Conservation (phyloP, 2,329 filamentous ascomycete species). For the Ophiostoma tasmaniense region DNA sequence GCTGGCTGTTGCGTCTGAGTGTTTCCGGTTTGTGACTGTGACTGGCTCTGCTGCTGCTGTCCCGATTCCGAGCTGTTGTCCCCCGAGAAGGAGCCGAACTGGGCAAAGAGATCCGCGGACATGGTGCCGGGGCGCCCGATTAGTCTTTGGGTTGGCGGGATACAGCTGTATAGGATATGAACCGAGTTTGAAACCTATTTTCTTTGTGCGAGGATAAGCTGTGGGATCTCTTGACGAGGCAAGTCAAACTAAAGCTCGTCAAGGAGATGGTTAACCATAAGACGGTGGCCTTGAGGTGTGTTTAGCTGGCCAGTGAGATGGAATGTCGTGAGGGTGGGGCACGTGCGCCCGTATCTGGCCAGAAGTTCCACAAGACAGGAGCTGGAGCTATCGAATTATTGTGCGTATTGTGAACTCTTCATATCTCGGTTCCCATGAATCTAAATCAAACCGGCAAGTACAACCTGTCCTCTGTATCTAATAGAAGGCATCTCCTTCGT, state of each 20-base stretch:
- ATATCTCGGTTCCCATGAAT: neutral
- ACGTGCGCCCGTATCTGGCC: conserved; percentile 3
- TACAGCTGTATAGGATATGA: neutral
- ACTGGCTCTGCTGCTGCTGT: conserved; percentile 23
- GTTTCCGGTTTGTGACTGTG: neutral
- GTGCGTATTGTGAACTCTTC: neutral
- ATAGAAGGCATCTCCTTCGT: neutral
- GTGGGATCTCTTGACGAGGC: neutral
- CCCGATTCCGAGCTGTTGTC: conserved; percentile 23
- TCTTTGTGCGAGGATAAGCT: neutral
- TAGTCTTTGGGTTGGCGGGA: neutral
- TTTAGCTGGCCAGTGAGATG: neutral
- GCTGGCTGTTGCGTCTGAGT: conserved; percentile 14
- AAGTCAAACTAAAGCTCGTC: neutral
- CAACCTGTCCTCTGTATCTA: neutral
- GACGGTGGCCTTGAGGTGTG: neutral
- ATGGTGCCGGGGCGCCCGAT: conserved; percentile 30
- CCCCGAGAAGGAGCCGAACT: conserved; percentile 46
- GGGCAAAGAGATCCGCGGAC: conserved; percentile 59
- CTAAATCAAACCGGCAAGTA: neutral
- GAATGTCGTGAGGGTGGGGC: conserved; percentile 11
- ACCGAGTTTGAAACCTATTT: neutral
- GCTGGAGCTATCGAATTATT: neutral
- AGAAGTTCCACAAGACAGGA: neutral
- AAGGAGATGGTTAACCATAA: neutral